phyloP scores from a whole-genome alignment of 371 early-diverging fungal genomes.

The Mortierella sp. region DNA sequence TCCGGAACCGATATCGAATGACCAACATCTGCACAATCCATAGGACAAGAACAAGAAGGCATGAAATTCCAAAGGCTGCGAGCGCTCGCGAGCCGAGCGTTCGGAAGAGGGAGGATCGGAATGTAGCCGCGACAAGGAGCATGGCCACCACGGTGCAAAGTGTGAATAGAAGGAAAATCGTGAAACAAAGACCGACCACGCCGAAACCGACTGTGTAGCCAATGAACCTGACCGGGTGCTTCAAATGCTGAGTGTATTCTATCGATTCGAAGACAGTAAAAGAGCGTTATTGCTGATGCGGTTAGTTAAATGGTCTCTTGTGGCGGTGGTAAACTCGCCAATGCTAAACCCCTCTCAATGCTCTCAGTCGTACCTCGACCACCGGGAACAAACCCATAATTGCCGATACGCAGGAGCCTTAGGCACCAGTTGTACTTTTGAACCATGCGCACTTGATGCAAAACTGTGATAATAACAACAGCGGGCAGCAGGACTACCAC shows the following conservation, averaged over 20 bases:
- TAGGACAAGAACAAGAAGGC: slow-evolving; percentile 47
- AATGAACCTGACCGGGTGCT: slow-evolving; percentile 55
- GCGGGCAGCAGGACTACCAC: slow-evolving; percentile 42
- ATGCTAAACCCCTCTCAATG: too few species aligned
- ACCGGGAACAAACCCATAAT: slow-evolving; percentile 56
- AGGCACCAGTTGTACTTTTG: slow-evolving; percentile 59
- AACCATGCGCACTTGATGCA: slow-evolving; percentile 57
- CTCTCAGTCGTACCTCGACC: slow-evolving; percentile 41
- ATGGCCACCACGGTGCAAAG: slow-evolving; percentile 52
- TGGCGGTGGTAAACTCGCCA: too few species aligned
- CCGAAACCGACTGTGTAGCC: slow-evolving; percentile 58
- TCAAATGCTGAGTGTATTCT: slow-evolving; percentile 56
- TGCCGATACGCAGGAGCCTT: slow-evolving; percentile 41
- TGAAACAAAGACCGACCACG: slow-evolving; percentile 55
- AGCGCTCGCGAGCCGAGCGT: slow-evolving; percentile 44
- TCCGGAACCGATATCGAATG: slow-evolving; percentile 52
- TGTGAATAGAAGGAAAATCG: slow-evolving; percentile 42
- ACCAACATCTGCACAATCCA: slow-evolving; percentile 59
- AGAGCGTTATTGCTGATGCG: too few species aligned
- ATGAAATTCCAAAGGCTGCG: slow-evolving; percentile 42
- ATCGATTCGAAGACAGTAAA: neutral
- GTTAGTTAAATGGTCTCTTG: too few species aligned
- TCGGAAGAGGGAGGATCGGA: slow-evolving; percentile 50
- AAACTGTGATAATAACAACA: slow-evolving; percentile 38
- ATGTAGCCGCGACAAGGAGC: slow-evolving; percentile 55